Percentiles rank a stretch among this genome's conserved stretches.
Conservation (phyloP, 305 asterid species). For the Solanum hybrid region DNA sequence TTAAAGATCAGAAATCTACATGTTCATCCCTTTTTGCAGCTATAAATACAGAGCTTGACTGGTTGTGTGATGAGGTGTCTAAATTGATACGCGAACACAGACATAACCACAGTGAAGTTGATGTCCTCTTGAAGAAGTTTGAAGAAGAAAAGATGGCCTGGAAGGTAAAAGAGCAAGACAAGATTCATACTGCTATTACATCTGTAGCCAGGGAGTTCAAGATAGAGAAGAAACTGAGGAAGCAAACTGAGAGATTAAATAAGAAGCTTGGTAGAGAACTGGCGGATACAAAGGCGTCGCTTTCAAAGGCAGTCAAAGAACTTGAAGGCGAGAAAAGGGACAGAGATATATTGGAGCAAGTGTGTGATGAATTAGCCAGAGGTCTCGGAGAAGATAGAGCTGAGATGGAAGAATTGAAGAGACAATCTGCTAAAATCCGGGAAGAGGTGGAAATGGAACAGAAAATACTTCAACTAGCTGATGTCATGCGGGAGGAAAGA, state of each 20-base stretch:
- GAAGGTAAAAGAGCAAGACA: conserved; percentile 16
- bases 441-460: conserved; percentile 19
- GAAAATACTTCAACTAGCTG: conserved; percentile 12
- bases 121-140: conserved; percentile 11
- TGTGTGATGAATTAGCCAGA: conserved; percentile 29
- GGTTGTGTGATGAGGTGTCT: conserved; percentile 9
- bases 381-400: conserved; percentile 14
- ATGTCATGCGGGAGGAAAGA: conserved; percentile 48
- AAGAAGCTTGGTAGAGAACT: conserved; percentile 58
- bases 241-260: conserved; percentile 51
- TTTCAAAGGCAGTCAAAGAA: conserved; percentile 29
- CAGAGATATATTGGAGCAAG: conserved; percentile 53
- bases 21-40: conserved; percentile 19
- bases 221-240: conserved; percentile 48
- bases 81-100: conserved; percentile 11
- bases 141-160: conserved; percentile 19
- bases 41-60: conserved; percentile 15
- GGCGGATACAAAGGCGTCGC: conserved; percentile 35
- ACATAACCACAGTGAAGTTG: conserved; percentile 7
- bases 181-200: conserved; percentile 24
- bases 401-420: conserved; percentile 11
- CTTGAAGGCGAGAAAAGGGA: conserved; percentile 52
- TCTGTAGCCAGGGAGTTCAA: conserved; percentile 46
- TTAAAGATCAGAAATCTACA: conserved; percentile 10
- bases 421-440: conserved; percentile 9